Percentiles rank a stretch among this genome's conserved stretches.
Conservation (phyloP, 2,329 filamentous ascomycete species). For the Hirsutella thompsonii region DNA sequence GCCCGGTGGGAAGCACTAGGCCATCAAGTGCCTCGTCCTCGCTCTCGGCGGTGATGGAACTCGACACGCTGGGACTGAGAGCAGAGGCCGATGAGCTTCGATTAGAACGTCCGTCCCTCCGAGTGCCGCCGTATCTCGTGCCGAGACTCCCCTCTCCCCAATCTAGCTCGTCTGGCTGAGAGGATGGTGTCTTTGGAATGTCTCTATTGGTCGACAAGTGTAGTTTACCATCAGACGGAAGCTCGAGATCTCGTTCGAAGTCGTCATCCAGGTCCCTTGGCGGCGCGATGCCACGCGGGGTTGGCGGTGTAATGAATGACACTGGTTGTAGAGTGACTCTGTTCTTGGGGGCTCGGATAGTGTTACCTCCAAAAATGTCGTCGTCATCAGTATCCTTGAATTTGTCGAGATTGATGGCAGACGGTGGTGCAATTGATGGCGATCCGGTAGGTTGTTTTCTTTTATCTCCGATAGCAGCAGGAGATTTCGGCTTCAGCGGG, state of each 20-base stretch:
- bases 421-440: constrained; percentile 21
- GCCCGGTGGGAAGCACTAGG: constrained; percentile 72
- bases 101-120: constrained; percentile 64
- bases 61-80: constrained; percentile 84
- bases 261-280: constrained; percentile 39
- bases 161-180: constrained; percentile 65
- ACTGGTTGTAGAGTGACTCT: constrained; percentile 37
- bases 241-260: constrained; percentile 60
- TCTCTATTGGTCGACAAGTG: constrained; percentile 49
- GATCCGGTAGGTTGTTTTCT: constrained; percentile 18
- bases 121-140: constrained; percentile 78
- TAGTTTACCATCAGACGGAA: constrained; percentile 54
- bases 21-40: constrained; percentile 88
- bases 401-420: constrained; percentile 45
- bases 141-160: constrained; percentile 91
- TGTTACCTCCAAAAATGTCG: constrained; percentile 50
- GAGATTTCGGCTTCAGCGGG: constrained; percentile 29
- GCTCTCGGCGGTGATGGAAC: constrained; percentile 81
- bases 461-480: constrained; percentile 9
- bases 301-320: constrained; percentile 42
- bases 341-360: constrained; percentile 55
- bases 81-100: constrained; percentile 81
- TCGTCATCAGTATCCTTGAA: constrained; percentile 53
- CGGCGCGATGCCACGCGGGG: constrained; percentile 31
- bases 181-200: constrained; percentile 48